A percentile compares a stretch with the other conserved stretches of the same genome.
Evolutionary conservation across 768 basidiomycete genomes (phyloP).

Genomic region (Leucocoprinus leucothites): DNA sequence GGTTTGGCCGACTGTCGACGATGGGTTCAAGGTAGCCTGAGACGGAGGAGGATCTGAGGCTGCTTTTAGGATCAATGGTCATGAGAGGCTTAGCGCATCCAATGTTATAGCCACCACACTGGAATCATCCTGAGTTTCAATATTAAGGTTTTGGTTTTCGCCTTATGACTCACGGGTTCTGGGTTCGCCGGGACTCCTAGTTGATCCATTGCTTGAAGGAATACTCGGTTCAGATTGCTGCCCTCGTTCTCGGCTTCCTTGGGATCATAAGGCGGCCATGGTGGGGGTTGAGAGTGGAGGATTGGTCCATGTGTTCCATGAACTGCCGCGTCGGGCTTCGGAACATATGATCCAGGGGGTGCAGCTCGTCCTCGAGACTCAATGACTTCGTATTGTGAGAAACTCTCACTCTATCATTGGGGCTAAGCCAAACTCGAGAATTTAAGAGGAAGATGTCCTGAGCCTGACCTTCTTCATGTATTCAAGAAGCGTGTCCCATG

Average conservation of each 20-base stretch:
- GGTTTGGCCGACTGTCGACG: conserved; percentile 18
- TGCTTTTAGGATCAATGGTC: conserved; percentile 19
- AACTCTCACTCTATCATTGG: background rate
- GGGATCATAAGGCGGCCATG: background rate
- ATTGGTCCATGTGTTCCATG: conserved; percentile 10
- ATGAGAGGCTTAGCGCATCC: conserved; percentile 9
- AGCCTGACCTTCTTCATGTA: conserved; percentile 22
- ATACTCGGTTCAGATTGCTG: background rate
- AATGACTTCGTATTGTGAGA: background rate
- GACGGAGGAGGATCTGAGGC: conserved; percentile 25
- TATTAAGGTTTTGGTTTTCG: no score
- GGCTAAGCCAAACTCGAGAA: background rate
- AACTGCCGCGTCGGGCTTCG: background rate
- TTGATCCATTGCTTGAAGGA: conserved; percentile 7
- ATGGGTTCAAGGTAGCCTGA: conserved; percentile 24
- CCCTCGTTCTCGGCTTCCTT: background rate
- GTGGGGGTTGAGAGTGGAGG: conserved; percentile 8
- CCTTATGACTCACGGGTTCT: conserved; percentile 14
- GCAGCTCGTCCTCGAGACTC: background rate
- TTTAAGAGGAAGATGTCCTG: background rate
- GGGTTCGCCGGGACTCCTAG: conserved; percentile 12
- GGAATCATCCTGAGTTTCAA: no score
- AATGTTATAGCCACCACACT: conserved; percentile 12
- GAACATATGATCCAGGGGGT: background rate
- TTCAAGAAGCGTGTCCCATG: conserved; percentile 16